These are phyloP conservation scores for Penicillium sp. DNA, from an alignment of 2,329 filamentous ascomycete species.

Conservation along the genomic window DNA sequence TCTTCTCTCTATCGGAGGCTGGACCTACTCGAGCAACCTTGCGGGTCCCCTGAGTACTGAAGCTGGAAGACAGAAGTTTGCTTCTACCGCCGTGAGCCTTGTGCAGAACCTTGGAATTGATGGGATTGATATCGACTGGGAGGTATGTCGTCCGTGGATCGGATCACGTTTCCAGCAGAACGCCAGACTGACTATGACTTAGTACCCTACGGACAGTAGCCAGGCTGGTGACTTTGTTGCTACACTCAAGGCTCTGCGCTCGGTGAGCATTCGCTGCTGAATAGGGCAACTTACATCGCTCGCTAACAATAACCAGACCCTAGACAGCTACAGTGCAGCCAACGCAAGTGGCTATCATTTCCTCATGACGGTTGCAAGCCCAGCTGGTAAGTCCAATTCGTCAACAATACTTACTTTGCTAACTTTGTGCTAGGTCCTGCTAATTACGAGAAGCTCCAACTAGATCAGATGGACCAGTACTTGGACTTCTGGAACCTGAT, in stretches of 20 bases:
- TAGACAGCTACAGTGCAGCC: slow-evolving; percentile 40
- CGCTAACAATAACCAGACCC: slow-evolving; percentile 24
- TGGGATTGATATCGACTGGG: slow-evolving; percentile 45
- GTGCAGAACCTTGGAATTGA: slow-evolving; percentile 75
- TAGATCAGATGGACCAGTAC: slow-evolving; percentile 45
- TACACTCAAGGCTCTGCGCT: slow-evolving; percentile 31
- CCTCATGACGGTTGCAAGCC: slow-evolving; percentile 46
- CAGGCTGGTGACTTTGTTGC: slow-evolving; percentile 36
- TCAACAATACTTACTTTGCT: neutral
- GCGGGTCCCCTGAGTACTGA: slow-evolving; percentile 60
- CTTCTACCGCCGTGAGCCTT: slow-evolving; percentile 65
- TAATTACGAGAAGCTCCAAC: slow-evolving; percentile 43
- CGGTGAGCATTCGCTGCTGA: slow-evolving; percentile 20
- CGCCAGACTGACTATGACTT: neutral
- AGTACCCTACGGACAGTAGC: slow-evolving; percentile 32
- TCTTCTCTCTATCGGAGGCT: slow-evolving; percentile 77
- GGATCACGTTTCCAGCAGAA: too few species aligned
- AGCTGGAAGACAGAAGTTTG: slow-evolving; percentile 61
- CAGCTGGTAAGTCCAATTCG: slow-evolving; percentile 33
- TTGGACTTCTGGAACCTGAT: slow-evolving; percentile 59
- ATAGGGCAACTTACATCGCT: neutral
- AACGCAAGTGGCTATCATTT: slow-evolving; percentile 41
- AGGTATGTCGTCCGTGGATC: slow-evolving; percentile 22
- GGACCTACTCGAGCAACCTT: slow-evolving; percentile 77
- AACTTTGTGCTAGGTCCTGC: slow-evolving; percentile 31